Conservation (phyloP, 352 stramenopile species). For the Globisporangium emineosum region DNA sequence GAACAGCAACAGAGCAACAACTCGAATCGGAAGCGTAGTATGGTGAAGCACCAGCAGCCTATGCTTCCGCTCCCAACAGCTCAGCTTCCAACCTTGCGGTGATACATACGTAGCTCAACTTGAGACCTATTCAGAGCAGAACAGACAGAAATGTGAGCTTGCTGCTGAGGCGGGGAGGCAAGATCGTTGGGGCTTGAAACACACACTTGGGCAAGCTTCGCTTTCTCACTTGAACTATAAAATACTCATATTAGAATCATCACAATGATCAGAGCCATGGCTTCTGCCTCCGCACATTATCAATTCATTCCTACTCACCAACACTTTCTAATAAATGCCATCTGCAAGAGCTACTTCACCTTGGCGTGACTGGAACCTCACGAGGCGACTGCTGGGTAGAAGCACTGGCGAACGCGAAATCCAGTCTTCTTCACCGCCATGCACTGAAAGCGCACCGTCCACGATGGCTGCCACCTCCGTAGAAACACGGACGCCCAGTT, state of each 20-base stretch:
- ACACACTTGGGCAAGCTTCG: neutral
- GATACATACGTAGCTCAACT: too few species aligned
- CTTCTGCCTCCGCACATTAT: neutral
- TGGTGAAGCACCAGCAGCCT: neutral
- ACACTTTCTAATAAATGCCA: neutral
- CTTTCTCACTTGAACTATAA: constrained; percentile 8
- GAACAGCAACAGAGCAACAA: constrained; percentile 1
- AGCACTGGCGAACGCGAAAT: neutral
- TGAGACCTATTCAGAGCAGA: too few species aligned
- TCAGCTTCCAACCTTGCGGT: constrained; percentile 13
- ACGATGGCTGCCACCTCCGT: neutral
- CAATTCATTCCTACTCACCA: neutral
- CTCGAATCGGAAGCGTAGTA: neutral
- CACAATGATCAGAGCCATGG: constrained; percentile 9
- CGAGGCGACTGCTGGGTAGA: neutral
- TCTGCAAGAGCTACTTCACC: neutral
- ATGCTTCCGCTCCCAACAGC: neutral
- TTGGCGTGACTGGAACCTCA: neutral
- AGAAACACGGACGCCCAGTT: neutral
- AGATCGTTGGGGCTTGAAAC: neutral
- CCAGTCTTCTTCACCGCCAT: neutral
- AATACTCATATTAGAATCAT: constrained; percentile 17
- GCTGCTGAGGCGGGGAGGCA: neutral
- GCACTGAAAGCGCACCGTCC: neutral
- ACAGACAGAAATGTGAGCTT: neutral